Evolutionary conservation across 2,329 filamentous ascomycete species (phyloP).

Genomic region (Aspergillus melleus): DNA sequence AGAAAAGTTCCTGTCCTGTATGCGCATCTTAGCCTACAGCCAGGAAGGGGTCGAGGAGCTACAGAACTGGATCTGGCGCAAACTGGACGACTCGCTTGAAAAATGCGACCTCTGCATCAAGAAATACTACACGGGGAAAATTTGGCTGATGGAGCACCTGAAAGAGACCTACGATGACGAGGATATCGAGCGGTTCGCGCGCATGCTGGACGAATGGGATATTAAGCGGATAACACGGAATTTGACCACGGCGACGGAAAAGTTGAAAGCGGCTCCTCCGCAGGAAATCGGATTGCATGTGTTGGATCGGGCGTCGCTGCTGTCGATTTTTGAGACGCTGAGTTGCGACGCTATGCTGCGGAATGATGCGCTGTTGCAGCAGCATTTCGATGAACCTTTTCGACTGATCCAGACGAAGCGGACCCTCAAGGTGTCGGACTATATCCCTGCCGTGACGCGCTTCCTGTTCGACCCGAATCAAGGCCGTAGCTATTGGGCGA

Average conservation of each 20-base stretch:
- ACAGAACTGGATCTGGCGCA: constrained; percentile 59
- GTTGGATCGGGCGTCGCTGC: constrained; percentile 62
- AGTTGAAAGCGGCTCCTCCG: constrained; percentile 53
- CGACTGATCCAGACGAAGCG: constrained; percentile 74
- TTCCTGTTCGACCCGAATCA: constrained; percentile 78
- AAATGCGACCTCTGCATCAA: constrained; percentile 70
- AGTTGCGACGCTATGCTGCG: constrained; percentile 78
- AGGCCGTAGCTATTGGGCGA: constrained; percentile 66
- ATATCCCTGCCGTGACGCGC: constrained; percentile 76
- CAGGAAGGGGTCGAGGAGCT: constrained; percentile 61
- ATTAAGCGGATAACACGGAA: constrained; percentile 62
- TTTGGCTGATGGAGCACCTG: constrained; percentile 61
- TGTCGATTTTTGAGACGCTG: constrained; percentile 83
- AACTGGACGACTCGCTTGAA: constrained; percentile 60
- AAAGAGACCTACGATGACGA: constrained; percentile 55
- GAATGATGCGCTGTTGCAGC: constrained; percentile 52
- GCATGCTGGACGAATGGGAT: constrained; percentile 61
- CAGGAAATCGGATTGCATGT: constrained; percentile 52
- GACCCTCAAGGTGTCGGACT: constrained; percentile 72
- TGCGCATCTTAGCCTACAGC: constrained; percentile 67
- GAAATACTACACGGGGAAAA: constrained; percentile 71
- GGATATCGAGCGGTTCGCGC: constrained; percentile 53
- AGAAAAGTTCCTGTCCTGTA: constrained; percentile 65
- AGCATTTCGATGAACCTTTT: constrained; percentile 80
- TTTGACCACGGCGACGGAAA: constrained; percentile 56